Base-by-base conservation (phyloP, 257 asterid genomes). In the Petunia axillaris region DNA sequence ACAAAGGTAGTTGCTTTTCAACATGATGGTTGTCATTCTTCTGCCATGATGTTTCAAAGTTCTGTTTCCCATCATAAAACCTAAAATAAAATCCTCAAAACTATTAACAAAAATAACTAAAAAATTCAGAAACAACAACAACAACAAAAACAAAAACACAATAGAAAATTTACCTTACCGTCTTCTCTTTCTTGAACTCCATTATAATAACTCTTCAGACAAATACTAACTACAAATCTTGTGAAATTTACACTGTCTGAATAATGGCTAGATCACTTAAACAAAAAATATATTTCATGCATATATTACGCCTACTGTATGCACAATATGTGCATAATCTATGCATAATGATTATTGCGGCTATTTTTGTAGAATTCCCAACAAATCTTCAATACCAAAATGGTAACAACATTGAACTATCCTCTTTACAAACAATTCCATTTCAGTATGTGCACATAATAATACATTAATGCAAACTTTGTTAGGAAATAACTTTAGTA, bases 41-140 rank as follows among this genome's bases (percentile, higher is more conserved):
- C 78, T 87, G 93, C 91, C 89, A 84, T 76, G 86, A 84, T 39
- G 79, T 74, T 67, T 90, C 95, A 81, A 90, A 84, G 73, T 83
- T 89, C 46, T 85, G 85, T 71, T 85, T 91, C 68, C 90, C 95
- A 78, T 90, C 97, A 38, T 88, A 86, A 86, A 92, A 94, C 93
- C 97, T 92, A 68, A 2, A 60, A 35, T 11, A 10, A 11, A 74
- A 75, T 79, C 48, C n/a, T 37, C 57, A 50, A 79, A 53, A 25
- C 76, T 60, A 84, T 77, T 53, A 75, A 82, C 38, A 70, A 67
- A 67, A 66, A 8, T 6, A 4, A 39, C 40, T n/a, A 36, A 15
- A 15, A 2, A 8, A 52, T 6, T 11, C 14, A 81, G 68, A 55
- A 59, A 71, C 50, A 15, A 55, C 52, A 68, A 11, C 9, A 58